These are phyloP conservation scores for Bisporella sp. DNA, from an alignment of 2,329 filamentous ascomycete species.

Conservation along the genomic window DNA sequence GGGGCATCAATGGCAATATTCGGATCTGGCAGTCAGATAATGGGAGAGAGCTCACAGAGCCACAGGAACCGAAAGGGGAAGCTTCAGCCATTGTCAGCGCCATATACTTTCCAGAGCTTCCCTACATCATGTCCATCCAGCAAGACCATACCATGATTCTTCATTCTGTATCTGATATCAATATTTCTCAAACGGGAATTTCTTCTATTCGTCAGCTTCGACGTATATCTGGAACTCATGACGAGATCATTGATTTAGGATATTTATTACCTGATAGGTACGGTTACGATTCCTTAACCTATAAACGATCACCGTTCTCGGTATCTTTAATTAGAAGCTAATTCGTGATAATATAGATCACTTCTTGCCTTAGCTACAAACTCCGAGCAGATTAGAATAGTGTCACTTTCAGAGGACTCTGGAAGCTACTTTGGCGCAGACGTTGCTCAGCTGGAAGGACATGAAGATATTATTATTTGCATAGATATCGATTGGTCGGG, in stretches of 20 bases:
- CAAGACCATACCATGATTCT: conserved; percentile 82
- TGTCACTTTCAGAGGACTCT: conserved; percentile 52
- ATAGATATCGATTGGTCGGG: conserved; percentile 95
- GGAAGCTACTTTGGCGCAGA: conserved; percentile 80
- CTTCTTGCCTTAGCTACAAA: conserved; percentile 89
- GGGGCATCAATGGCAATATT: conserved; percentile 74
- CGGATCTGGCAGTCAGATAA: conserved; percentile 76
- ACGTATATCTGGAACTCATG: conserved; percentile 90
- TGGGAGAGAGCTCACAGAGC: conserved; percentile 71
- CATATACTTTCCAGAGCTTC: conserved; percentile 56
- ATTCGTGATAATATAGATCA: conserved; percentile 39
- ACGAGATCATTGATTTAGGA: conserved; percentile 92
- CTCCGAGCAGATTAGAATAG: conserved; percentile 82
- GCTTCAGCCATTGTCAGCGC: conserved; percentile 65
- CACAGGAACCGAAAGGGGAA: conserved; percentile 56
- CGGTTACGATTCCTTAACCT: too few relatives aligned
- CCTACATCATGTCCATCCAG: conserved; percentile 75
- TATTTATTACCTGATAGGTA: conserved; percentile 66
- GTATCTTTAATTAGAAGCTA: too few relatives aligned
- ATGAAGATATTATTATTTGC: conserved; percentile 93
- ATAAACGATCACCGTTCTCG: too few relatives aligned
- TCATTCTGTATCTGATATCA: conserved; percentile 42
- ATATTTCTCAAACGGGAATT: conserved; percentile 26
- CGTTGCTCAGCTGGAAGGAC: conserved; percentile 76
- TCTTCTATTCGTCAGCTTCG: conserved; percentile 42